Evolutionary conservation across 352 stramenopile species (phyloP).

Genomic region (Globisporangium paroecandrum): DNA sequence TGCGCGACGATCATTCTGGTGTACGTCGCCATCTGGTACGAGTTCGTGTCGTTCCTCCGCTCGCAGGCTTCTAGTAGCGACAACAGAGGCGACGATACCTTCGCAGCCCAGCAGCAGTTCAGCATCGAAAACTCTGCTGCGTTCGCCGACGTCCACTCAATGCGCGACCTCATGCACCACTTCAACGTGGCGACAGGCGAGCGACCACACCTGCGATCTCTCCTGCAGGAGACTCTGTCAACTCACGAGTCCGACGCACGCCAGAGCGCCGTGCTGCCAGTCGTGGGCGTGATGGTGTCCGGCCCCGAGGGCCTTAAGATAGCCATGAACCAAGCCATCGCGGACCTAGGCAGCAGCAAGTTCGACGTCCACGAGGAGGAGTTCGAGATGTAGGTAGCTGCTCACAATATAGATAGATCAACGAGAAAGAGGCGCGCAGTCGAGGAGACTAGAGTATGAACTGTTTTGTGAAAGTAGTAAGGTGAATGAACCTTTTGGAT

Average conservation of each 20-base stretch:
- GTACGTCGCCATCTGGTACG: constrained; percentile 51
- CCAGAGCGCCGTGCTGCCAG: constrained; percentile 15
- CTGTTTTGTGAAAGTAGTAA: no score
- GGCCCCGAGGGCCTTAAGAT: constrained; percentile 34
- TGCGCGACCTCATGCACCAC: constrained; percentile 34
- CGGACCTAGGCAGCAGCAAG: constrained; percentile 27
- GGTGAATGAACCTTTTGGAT: no score
- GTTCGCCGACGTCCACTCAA: constrained; percentile 35
- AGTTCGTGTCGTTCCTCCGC: constrained; percentile 27
- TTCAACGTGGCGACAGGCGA: constrained; percentile 31
- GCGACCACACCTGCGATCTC: constrained; percentile 30
- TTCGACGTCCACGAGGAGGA: constrained; percentile 57
- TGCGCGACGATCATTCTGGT: constrained; percentile 39
- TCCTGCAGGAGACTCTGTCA: constrained; percentile 28
- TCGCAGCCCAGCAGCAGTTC: not conserved
- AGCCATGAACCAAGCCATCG: constrained; percentile 33
- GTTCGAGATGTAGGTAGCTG: constrained; percentile 36
- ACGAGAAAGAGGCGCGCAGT: not conserved
- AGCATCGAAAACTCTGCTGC: constrained; percentile 16
- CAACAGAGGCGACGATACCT: constrained; percentile 11
- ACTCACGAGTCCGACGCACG: constrained; percentile 21
- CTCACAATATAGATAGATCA: not conserved
- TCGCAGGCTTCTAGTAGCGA: constrained; percentile 7
- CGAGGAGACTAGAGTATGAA: not conserved
- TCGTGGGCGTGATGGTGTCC: constrained; percentile 38